Conservation (phyloP, 2,329 filamentous ascomycete species). For the Ophiocordyceps robertsii region DNA sequence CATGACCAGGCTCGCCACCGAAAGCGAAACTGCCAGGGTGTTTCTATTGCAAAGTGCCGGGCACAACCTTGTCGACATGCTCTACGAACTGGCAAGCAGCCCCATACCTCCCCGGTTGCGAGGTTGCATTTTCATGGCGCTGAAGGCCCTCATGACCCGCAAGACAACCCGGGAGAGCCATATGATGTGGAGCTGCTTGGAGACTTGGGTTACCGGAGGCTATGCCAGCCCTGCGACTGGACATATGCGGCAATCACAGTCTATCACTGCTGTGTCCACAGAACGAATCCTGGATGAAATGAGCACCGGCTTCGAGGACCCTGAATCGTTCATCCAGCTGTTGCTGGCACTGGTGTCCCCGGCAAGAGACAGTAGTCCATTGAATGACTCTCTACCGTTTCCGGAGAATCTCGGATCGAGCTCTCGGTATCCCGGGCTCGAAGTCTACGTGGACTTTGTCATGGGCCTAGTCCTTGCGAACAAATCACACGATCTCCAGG, state of each 20-base stretch:
- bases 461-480: constrained; percentile 64
- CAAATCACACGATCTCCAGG: constrained; percentile 50
- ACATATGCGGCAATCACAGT: constrained; percentile 17
- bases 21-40: constrained; percentile 57
- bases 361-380: constrained; percentile 40
- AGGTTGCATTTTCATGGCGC: constrained; percentile 69
- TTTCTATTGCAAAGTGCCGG: constrained; percentile 56
- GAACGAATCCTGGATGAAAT: constrained; percentile 62
- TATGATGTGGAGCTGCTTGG: constrained; percentile 67
- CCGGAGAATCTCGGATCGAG: constrained; percentile 70
- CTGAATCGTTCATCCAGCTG: constrained; percentile 70
- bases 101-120: constrained; percentile 64
- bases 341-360: constrained; percentile 61
- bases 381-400: constrained; percentile 71
- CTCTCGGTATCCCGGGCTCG: constrained; percentile 69
- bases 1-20: constrained; percentile 65
- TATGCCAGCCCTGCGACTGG: constrained; percentile 27
- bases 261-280: constrained; percentile 29
- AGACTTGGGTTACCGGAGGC: constrained; percentile 61
- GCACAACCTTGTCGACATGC: constrained; percentile 57
- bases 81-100: constrained; percentile 69
- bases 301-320: constrained; percentile 69
- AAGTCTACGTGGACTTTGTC: constrained; percentile 85
- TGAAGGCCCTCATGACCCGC: constrained; percentile 61
- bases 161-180: constrained; percentile 57